A percentile compares a stretch with the other conserved stretches of the same genome.
Conservation (phyloP, 2,329 filamentous ascomycete species). For the Sordariomycetes sp. region DNA sequence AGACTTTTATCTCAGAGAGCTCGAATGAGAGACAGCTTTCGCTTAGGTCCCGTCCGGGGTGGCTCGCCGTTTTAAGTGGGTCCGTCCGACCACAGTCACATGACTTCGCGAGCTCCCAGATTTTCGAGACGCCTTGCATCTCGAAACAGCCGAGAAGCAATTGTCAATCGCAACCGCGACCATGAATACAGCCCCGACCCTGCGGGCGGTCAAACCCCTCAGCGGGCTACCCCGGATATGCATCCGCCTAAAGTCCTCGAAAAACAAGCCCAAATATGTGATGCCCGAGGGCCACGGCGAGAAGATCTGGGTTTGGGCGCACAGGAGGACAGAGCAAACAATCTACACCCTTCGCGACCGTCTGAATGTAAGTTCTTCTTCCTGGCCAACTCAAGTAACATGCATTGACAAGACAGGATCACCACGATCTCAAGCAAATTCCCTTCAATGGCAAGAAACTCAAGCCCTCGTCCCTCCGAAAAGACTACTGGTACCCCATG, state of each 20-base stretch:
- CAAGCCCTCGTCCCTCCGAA: constrained; percentile 52
- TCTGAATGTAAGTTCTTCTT: constrained; percentile 31
- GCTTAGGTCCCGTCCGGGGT: too few species aligned
- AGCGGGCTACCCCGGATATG: constrained; percentile 30
- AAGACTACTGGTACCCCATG: constrained; percentile 58
- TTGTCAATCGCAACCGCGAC: too few species aligned
- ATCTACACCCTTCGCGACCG: constrained; percentile 40
- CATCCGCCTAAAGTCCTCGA: constrained; percentile 26
- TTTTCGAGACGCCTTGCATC: too few species aligned
- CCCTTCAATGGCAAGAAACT: constrained; percentile 61
- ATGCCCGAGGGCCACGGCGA: constrained; percentile 37
- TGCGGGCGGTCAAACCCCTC: constrained; percentile 28
- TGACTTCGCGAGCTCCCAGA: too few species aligned
- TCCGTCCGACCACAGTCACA: too few species aligned
- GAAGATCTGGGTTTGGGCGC: constrained; percentile 46
- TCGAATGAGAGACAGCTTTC: too few species aligned
- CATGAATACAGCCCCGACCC: constrained; percentile 26
- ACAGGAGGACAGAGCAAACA: constrained; percentile 39
- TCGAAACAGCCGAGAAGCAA: too few species aligned
- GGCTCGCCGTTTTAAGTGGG: too few species aligned
- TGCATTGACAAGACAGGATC: constrained; percentile 15
- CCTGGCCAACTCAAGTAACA: not conserved
- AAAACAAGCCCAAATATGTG: constrained; percentile 2
- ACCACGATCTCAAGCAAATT: constrained; percentile 44
- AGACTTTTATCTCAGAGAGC: too few species aligned